A percentile compares a stretch with the other conserved stretches of the same genome.
Conservation (phyloP, 805 yeast genomes). For the Wickerhamomyces chambardii region DNA sequence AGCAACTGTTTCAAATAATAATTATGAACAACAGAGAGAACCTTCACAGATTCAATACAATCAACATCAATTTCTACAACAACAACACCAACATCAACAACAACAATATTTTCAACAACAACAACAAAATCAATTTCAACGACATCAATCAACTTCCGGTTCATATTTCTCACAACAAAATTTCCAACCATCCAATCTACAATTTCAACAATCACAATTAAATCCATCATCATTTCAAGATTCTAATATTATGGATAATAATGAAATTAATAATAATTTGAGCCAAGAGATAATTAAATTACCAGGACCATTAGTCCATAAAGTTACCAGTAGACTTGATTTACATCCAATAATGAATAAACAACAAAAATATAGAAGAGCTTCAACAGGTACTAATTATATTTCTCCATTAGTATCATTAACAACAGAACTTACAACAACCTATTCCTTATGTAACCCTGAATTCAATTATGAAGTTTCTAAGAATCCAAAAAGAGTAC, state of each 20-base stretch:
- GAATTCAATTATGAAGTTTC: slow-evolving; percentile 73
- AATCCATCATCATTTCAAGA: slow-evolving; percentile 13
- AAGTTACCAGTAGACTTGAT: slow-evolving; percentile 35
- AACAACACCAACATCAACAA: not conserved
- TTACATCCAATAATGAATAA: slow-evolving; percentile 50
- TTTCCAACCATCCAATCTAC: slow-evolving; percentile 4
- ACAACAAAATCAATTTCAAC: not conserved
- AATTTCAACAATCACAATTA: slow-evolving; percentile 8
- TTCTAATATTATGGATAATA: slow-evolving; percentile 11
- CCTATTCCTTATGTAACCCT: slow-evolving; percentile 82
- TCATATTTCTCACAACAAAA: slow-evolving; percentile 5
- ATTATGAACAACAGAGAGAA: slow-evolving; percentile 2
- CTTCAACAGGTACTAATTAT: slow-evolving; percentile 52
- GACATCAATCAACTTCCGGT: not conserved
- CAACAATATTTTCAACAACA: no score
- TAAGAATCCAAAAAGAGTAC: slow-evolving; percentile 83
- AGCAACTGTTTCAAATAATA: slow-evolving; percentile 16
- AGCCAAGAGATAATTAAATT: no score
- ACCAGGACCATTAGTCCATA: slow-evolving; percentile 40
- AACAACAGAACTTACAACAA: slow-evolving; percentile 66
- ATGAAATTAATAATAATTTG: no score
- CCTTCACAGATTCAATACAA: not conserved
- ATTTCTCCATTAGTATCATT: slow-evolving; percentile 78
- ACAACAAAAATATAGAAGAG: slow-evolving; percentile 65
- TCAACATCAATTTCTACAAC: slow-evolving; percentile 1